phyloP scores from a whole-genome alignment of 169 alveolate species.

The Perkinsus olseni region DNA sequence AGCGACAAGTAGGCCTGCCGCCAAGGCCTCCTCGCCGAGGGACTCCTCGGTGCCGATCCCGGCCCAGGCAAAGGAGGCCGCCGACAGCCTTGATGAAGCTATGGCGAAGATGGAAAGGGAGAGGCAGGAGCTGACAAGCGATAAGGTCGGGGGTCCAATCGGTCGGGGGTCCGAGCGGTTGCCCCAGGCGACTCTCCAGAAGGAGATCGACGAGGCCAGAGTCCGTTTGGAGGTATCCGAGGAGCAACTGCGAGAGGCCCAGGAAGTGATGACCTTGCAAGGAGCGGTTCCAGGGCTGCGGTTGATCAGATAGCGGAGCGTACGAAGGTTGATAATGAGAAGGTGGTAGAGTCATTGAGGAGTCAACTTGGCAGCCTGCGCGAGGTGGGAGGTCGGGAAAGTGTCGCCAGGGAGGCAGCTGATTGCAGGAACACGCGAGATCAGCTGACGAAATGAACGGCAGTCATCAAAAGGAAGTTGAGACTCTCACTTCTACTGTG shows the following conservation, averaged over 20 bases:
- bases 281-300: neutral
- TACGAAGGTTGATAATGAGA: neutral
- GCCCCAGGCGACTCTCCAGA: neutral
- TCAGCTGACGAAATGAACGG: neutral
- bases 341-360: neutral
- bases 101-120: neutral
- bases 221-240: neutral
- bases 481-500: neutral
- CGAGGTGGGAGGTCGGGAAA: neutral
- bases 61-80: neutral
- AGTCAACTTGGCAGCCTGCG: neutral
- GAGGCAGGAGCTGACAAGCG: neutral
- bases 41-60: neutral
- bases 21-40: neutral
- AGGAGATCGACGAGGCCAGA: neutral
- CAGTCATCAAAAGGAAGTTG: neutral
- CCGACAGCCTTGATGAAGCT: neutral
- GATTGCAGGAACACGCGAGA: neutral
- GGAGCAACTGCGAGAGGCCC: neutral
- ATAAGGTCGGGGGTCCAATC: neutral
- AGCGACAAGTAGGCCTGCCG: neutral
- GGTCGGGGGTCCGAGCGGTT: neutral
- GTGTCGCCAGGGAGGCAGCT: too few relatives aligned
- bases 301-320: neutral
- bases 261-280: neutral